phyloP scores from a whole-genome alignment of 2,329 filamentous ascomycete species.

The Verticillium isaacii region DNA sequence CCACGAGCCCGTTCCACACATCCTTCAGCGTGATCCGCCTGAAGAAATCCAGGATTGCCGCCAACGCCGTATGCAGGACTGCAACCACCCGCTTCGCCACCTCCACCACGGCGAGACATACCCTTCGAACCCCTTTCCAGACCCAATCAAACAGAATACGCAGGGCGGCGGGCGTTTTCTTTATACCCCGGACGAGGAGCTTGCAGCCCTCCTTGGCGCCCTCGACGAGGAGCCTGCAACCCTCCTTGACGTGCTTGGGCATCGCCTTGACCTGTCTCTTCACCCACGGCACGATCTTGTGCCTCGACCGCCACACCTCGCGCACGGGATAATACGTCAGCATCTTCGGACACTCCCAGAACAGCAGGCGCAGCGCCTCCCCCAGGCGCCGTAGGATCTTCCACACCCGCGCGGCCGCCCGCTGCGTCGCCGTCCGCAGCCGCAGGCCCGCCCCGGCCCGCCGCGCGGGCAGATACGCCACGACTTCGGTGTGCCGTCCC shows the following conservation, averaged over 20 bases:
- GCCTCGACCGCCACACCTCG: conserved; percentile 19
- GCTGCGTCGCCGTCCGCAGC: conserved; percentile 26
- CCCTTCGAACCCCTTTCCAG: conserved; percentile 18
- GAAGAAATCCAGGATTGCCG: conserved; percentile 28
- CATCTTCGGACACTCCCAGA: conserved; percentile 22
- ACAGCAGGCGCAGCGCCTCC: conserved; percentile 17
- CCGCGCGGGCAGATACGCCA: conserved; percentile 33
- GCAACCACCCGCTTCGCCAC: conserved; percentile 22
- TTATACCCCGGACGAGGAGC: conserved; percentile 15
- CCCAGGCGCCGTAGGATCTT: conserved; percentile 17
- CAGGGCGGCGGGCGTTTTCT: conserved; percentile 18
- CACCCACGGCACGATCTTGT: conserved; percentile 23
- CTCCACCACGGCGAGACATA: conserved; percentile 18
- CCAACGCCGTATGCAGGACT: conserved; percentile 28
- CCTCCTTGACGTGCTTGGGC: conserved; percentile 19
- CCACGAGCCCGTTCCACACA: conserved; percentile 28
- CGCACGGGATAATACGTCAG: conserved; percentile 7
- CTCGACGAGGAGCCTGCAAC: conserved; percentile 8
- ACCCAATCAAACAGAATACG: conserved; percentile 20
- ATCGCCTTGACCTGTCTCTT: conserved; percentile 19
- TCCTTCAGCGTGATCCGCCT: conserved; percentile 30
- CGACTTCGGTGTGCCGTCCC: conserved; percentile 35
- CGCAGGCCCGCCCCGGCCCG: conserved; percentile 32
- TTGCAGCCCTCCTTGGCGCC: conserved; percentile 15
- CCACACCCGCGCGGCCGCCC: conserved; percentile 20